Evolutionary conservation across 2,329 filamentous ascomycete genomes (phyloP).

Genomic region (Pseudogymnoascus sp.): DNA sequence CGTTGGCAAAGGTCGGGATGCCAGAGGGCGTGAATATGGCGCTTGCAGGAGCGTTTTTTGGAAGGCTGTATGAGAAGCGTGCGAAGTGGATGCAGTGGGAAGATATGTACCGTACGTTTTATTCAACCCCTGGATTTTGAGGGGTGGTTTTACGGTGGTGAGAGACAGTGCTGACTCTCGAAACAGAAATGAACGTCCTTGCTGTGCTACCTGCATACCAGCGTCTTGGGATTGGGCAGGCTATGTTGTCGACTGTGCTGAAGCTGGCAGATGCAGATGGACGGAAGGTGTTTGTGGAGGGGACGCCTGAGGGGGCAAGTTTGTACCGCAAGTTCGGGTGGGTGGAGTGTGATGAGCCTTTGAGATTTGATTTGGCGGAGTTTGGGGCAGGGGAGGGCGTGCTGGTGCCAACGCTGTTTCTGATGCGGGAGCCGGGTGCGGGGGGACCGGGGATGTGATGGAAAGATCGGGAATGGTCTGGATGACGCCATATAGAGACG

Average conservation of each 20-base stretch:
- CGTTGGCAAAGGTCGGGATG: conserved; percentile 10
- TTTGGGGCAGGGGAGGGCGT: background rate
- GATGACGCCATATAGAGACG: conserved; percentile 4
- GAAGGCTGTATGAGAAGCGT: background rate
- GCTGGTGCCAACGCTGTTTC: background rate
- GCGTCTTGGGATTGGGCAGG: conserved; percentile 30
- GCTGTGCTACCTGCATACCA: conserved; percentile 31
- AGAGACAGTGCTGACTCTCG: background rate
- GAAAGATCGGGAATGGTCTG: conserved; percentile 1
- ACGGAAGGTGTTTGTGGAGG: conserved; percentile 32
- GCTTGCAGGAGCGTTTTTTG: background rate
- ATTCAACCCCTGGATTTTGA: background rate
- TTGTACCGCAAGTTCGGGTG: conserved; percentile 35
- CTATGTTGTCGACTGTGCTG: conserved; percentile 31
- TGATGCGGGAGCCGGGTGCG: conserved; percentile 7
- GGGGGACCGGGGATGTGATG: background rate
- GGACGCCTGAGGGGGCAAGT: conserved; percentile 30
- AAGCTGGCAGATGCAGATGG: conserved; percentile 30
- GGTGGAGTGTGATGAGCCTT: conserved; percentile 22
- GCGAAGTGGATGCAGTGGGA: background rate
- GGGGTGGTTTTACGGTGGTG: background rate
- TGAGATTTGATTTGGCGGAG: conserved; percentile 1
- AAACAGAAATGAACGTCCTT: conserved; percentile 29
- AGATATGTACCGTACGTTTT: background rate
- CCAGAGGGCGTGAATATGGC: conserved; percentile 2